These are phyloP conservation scores for Casaregolazyma suthepensis DNA, from an alignment of 1,139 yeast species.

Conservation along the genomic window DNA sequence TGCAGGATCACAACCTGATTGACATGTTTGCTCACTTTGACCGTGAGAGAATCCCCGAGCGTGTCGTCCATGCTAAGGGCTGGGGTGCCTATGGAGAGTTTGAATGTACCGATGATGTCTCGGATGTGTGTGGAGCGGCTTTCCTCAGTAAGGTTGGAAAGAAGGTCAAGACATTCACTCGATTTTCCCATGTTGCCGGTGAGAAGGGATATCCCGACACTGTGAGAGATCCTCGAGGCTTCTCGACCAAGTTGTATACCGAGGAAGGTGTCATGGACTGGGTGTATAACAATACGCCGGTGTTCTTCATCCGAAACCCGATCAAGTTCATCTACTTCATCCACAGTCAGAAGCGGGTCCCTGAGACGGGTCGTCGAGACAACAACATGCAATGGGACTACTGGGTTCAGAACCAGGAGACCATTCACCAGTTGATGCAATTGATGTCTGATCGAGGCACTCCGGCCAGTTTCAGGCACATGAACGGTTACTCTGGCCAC, in stretches of 20 bases:
- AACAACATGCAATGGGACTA: conserved; percentile 68
- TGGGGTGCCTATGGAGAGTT: conserved; percentile 80
- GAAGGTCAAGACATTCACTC: conserved; percentile 64
- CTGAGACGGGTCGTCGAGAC: conserved; percentile 77
- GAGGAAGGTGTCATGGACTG: conserved; percentile 86
- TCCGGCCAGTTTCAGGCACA: conserved; percentile 55
- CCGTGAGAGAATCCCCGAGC: conserved; percentile 82
- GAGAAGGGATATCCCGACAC: conserved; percentile 80
- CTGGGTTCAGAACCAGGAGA: conserved; percentile 55
- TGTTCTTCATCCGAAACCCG: conserved; percentile 82
- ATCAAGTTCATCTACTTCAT: conserved; percentile 83
- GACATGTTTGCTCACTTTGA: conserved; percentile 79
- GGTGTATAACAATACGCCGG: conserved; percentile 87
- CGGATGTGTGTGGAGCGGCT: conserved; percentile 65
- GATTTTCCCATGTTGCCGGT: conserved; percentile 89
- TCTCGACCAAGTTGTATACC: conserved; percentile 75
- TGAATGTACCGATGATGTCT: conserved; percentile 75
- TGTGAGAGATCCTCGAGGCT: conserved; percentile 89
- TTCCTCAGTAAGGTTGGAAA: conserved; percentile 65
- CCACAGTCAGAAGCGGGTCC: conserved; percentile 85
- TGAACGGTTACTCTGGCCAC: conserved; percentile 76
- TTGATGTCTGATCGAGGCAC: conserved; percentile 70
- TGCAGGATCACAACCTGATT: conserved; percentile 73
- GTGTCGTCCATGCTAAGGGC: conserved; percentile 89
- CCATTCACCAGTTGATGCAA: conserved; percentile 56